Percentiles rank a stretch among this genome's conserved stretches.
These are phyloP conservation scores for Solanum paucissectum DNA, from an alignment of 257 asterid species.

Conservation along the genomic window DNA sequence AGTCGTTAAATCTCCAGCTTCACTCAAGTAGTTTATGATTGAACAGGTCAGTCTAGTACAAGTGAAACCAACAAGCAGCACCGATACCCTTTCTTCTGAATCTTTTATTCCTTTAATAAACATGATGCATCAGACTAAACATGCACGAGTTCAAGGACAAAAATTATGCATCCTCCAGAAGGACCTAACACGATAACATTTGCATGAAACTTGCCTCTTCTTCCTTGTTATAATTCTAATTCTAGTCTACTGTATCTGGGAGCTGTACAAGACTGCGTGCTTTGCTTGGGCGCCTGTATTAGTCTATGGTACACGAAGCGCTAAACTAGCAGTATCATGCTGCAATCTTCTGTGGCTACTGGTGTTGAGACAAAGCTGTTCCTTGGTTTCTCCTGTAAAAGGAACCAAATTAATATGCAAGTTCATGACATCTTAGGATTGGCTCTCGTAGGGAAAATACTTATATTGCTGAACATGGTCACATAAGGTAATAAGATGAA, in stretches of 20 bases:
- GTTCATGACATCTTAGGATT: not conserved
- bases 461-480: not conserved
- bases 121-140: not conserved
- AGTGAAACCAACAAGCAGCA: not conserved
- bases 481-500: not conserved
- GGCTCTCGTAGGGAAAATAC: not conserved
- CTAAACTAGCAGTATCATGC: slow-evolving; percentile 15
- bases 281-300: not conserved
- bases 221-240: not conserved
- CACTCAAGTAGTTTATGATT: not conserved
- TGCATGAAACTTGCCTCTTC: not conserved
- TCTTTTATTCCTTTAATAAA: not conserved
- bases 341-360: slow-evolving; percentile 23
- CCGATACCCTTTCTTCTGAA: not conserved
- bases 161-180: not conserved
- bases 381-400: slow-evolving; percentile 38
- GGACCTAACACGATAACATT: not conserved
- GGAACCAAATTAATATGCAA: not conserved
- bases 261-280: not conserved
- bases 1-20: not conserved
- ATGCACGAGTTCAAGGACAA: not conserved
- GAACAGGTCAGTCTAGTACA: not conserved
- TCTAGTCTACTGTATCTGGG: not conserved
- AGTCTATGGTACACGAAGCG: not conserved
- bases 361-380: not conserved